Conservation (phyloP, 139 green algal species). For the Nannochloris sp. region DNA sequence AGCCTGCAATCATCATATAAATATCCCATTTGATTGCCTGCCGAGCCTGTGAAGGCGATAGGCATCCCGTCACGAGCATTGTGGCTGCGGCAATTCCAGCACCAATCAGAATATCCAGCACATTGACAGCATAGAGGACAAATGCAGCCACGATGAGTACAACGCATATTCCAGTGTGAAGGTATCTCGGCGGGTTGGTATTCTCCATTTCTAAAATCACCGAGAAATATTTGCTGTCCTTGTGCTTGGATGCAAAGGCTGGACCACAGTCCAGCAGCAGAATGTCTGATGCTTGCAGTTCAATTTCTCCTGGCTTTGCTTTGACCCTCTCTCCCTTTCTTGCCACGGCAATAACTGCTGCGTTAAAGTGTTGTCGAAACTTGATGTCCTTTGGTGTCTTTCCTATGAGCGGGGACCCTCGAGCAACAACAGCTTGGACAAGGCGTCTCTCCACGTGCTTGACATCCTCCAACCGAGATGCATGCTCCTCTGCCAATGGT, state of each 20-base stretch:
- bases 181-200: conserved; percentile 34
- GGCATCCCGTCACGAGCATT: conserved; percentile 59
- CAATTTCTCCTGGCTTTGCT: conserved; percentile 42
- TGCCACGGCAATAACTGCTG: conserved; percentile 69
- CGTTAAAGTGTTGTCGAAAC: conserved; percentile 64
- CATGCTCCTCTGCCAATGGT: conserved; percentile 34
- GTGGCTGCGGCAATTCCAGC: conserved; percentile 39
- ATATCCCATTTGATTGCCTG: conserved; percentile 41
- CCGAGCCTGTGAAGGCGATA: conserved; percentile 41
- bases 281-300: conserved; percentile 40
- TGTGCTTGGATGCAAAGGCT: conserved; percentile 38
- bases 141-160: conserved; percentile 45
- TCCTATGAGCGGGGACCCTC: conserved; percentile 27
- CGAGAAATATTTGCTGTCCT: conserved; percentile 38
- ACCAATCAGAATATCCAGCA: conserved; percentile 23
- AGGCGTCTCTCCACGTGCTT: conserved; percentile 22
- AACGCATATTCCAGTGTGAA: conserved; percentile 32
- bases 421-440: conserved; percentile 53
- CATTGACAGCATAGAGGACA: conserved; percentile 9
- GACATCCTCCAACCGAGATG: conserved; percentile 19
- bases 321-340: conserved; percentile 34
- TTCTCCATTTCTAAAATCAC: conserved; percentile 47
- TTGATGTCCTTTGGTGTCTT: conserved; percentile 44
- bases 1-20: conserved; percentile 44
- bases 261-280: conserved; percentile 47